A percentile compares a stretch with the other conserved stretches of the same genome.
phyloP scores from a whole-genome alignment of 768 basidiomycete species.

The Psilocybe cyanescens region DNA sequence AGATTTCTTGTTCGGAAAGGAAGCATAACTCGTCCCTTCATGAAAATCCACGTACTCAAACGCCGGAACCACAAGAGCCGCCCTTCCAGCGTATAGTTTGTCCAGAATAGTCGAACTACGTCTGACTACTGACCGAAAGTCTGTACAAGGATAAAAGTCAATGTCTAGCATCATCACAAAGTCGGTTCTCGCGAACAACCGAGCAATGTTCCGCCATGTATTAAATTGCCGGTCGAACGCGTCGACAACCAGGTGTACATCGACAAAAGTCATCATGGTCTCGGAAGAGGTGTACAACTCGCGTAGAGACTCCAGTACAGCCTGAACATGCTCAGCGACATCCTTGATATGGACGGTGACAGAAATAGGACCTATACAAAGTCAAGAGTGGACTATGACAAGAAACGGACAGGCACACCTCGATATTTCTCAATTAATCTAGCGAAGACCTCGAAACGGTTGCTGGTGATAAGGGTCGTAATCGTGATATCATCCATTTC shows the following conservation, averaged over 20 bases:
- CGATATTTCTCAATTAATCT: conserved; percentile 77
- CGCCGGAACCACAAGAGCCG: conserved; percentile 83
- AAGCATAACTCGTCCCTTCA: conserved; percentile 60
- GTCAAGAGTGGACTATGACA: conserved; percentile 1
- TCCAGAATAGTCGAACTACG: conserved; percentile 38
- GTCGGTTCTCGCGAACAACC: conserved; percentile 81
- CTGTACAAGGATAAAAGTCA: conserved; percentile 85
- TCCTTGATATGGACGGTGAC: conserved; percentile 79
- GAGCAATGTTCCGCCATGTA: conserved; percentile 86
- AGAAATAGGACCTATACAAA: conserved; percentile 73
- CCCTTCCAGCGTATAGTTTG: conserved; percentile 58
- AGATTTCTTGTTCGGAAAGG: conserved; percentile 73
- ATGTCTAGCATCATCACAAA: conserved; percentile 93
- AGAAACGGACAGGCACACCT: conserved; percentile 44
- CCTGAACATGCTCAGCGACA: conserved; percentile 44
- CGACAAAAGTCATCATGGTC: conserved; percentile 70
- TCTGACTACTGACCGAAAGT: conserved; percentile 66
- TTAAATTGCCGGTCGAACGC: conserved; percentile 86
- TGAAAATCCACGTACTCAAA: conserved; percentile 76
- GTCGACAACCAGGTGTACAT: conserved; percentile 86
- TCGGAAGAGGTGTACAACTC: conserved; percentile 68
- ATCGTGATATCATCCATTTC: conserved; percentile 77
- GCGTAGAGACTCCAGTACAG: conserved; percentile 65
- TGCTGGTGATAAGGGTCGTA: conserved; percentile 82
- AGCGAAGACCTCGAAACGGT: conserved; percentile 73